Percentiles rank a stretch among this genome's conserved stretches.
Conservation (phyloP, 2,329 filamentous ascomycete species). For the Calonectria leucothoes region DNA sequence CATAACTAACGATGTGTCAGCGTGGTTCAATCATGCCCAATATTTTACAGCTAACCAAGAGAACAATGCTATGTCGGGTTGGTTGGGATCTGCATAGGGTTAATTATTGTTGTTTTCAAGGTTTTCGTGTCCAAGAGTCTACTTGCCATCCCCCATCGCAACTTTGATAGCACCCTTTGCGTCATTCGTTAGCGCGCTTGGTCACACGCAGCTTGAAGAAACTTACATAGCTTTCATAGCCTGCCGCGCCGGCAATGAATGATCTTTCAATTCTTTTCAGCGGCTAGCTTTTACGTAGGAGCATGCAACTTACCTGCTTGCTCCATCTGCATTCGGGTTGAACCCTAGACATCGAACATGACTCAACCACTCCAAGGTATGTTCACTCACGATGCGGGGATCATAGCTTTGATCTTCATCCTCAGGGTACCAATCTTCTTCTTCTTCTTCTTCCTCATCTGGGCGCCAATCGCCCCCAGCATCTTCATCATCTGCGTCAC, state of each 20-base stretch:
- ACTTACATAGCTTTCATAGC: neutral
- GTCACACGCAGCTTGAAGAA: neutral
- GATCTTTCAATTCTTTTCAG: neutral
- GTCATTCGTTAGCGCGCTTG: neutral
- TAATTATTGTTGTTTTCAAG: neutral
- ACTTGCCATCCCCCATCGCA: neutral
- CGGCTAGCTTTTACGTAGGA: too few species aligned
- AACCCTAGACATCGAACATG: constrained; percentile 8
- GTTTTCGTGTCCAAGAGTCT: too few species aligned
- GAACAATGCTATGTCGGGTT: neutral
- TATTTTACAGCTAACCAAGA: neutral
- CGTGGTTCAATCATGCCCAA: too few species aligned
- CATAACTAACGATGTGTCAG: constrained; percentile 4
- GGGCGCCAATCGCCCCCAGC: neutral
- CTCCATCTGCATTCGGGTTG: neutral
- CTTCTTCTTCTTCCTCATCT: neutral
- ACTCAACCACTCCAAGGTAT: constrained; percentile 2
- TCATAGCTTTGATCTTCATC: constrained; percentile 18
- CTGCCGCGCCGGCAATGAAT: neutral
- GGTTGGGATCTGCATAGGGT: neutral
- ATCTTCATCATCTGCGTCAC: neutral
- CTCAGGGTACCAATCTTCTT: constrained; percentile 12
- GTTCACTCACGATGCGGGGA: constrained; percentile 6
- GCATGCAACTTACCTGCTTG: neutral
- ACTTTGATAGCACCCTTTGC: neutral